Base-by-base conservation (phyloP, 2,329 filamentous ascomycete species). In the Venturia nashicola region DNA sequence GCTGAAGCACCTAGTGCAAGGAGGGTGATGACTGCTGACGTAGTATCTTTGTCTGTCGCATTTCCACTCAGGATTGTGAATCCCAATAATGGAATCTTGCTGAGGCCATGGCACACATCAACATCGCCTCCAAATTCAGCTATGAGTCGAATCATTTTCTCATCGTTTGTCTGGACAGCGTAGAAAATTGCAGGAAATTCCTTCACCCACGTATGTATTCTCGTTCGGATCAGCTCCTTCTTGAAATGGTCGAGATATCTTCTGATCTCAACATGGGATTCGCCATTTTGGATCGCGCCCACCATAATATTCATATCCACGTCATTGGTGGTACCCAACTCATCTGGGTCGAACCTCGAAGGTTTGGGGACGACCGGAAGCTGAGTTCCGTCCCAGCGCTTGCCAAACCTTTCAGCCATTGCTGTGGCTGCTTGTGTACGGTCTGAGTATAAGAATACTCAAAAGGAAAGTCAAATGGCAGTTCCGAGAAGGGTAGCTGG, bases 61-160 rank as follows among this genome's bases (percentile, higher is more conserved):
- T 43, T 8, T 11, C 34, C 27, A 6, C 27, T 32, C 9, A 54
- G 78, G 68, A 74, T 71, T 1, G 72, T 67, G 64, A 73, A 75
- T 5, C 70, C 70, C 7, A 75, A 66, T 14, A 73, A 65, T 7
- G 72, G 73, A 20, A 73, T 65, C 27, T 62, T 48, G 27, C 65
- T 63, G 9, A 55, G 59, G 5, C 34, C 64, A 55, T 65, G 61
- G 6, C 61, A 61, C 8, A 65, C 65, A 48, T 67, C 66, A 16
- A 66, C 62, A 43, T 71, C 66, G 32, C 64, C 70, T 11, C 70
- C 71, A 61, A 65, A 2, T 54, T 59, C 32, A 67, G 66, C 62
- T 65, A 71, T 3, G 64, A 61, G 39, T 4, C 72, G 68, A 14
- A 73, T 42, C 8, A 70, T 65, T 18, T 46, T 42, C 32, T 70